A percentile compares a stretch with the other conserved stretches of the same genome.
These are phyloP conservation scores for Begonia loranthoides DNA, from an alignment of 306 rosid genomes.

Conservation along the genomic window DNA sequence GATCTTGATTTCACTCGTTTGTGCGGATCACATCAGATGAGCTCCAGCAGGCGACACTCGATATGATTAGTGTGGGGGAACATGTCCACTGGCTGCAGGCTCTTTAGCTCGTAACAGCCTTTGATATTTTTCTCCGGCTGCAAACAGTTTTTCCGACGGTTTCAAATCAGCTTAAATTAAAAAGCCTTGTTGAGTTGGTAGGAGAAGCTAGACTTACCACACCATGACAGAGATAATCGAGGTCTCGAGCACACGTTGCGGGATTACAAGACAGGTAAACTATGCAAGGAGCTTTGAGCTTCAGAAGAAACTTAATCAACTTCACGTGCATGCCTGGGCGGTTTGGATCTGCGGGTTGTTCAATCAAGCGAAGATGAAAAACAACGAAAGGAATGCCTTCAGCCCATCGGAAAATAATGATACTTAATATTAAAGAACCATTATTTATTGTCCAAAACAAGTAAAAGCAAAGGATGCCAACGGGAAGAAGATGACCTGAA, in stretches of 20 bases:
- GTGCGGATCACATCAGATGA: conserved; percentile 18
- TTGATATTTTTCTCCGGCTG: conserved; percentile 54
- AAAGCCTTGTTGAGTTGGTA: neutral
- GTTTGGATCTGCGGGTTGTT: conserved; percentile 76
- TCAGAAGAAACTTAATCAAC: conserved; percentile 71
- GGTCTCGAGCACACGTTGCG: conserved; percentile 90
- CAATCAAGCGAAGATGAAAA: conserved; percentile 7
- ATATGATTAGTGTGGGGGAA: conserved; percentile 97
- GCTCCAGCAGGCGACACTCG: conserved; percentile 85
- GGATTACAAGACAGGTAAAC: conserved; percentile 95
- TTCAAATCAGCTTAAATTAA: conserved; percentile 6
- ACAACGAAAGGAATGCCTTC: neutral
- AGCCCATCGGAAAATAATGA: neutral
- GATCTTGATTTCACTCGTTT: too few relatives aligned
- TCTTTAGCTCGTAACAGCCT: conserved; percentile 71
- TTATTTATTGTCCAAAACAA: too few relatives aligned
- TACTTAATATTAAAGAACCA: too few relatives aligned
- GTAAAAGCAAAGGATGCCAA: conserved; percentile 3
- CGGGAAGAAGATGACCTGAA: conserved; percentile 42
- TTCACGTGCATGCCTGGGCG: conserved; percentile 99
- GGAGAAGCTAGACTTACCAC: conserved; percentile 40
- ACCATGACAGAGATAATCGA: conserved; percentile 92
- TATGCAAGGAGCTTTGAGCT: conserved; percentile 63
- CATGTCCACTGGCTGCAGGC: conserved; percentile 91
- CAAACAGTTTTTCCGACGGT: conserved; percentile 16